phyloP scores from a whole-genome alignment of 148 eudicot species.

The Vaccinium myrtillus region DNA sequence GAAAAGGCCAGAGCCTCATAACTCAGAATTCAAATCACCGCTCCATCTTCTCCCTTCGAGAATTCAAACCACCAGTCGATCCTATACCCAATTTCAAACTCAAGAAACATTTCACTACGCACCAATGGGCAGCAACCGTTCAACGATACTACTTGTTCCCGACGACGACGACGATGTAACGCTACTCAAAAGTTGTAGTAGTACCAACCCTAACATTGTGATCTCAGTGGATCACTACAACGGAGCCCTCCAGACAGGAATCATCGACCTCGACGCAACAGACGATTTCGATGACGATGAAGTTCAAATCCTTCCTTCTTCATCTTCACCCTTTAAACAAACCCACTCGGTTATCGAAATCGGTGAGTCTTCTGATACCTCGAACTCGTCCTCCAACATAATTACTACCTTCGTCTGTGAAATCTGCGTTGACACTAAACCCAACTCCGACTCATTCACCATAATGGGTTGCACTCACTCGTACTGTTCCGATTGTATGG shows the following conservation, averaged over 20 bases:
- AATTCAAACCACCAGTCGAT: too few species aligned
- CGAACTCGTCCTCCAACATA: conserved; percentile 11
- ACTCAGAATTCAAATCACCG: too few species aligned
- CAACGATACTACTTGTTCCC: too few species aligned
- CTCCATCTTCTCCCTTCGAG: too few species aligned
- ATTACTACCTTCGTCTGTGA: conserved; percentile 40
- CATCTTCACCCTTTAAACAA: background rate
- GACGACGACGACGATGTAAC: background rate
- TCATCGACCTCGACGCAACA: conserved; percentile 1
- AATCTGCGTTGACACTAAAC: conserved; percentile 53
- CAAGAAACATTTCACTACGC: too few species aligned
- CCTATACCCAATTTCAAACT: too few species aligned
- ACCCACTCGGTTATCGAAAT: conserved; percentile 22
- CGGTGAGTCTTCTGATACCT: conserved; percentile 37
- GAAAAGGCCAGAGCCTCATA: too few species aligned
- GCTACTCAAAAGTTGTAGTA: too few species aligned
- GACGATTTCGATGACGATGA: conserved; percentile 29
- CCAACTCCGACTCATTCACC: conserved; percentile 23
- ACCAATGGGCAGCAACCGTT: too few species aligned
- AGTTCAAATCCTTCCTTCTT: background rate
- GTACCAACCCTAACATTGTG: too few species aligned
- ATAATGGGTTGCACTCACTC: conserved; percentile 45
- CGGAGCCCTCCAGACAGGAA: background rate
- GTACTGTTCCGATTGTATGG: conserved; percentile 42
- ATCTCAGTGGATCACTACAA: too few species aligned